Percentiles rank a stretch among this genome's conserved stretches.
phyloP scores from a whole-genome alignment of 805 yeast species.

The Suhomyces canberraensis region DNA sequence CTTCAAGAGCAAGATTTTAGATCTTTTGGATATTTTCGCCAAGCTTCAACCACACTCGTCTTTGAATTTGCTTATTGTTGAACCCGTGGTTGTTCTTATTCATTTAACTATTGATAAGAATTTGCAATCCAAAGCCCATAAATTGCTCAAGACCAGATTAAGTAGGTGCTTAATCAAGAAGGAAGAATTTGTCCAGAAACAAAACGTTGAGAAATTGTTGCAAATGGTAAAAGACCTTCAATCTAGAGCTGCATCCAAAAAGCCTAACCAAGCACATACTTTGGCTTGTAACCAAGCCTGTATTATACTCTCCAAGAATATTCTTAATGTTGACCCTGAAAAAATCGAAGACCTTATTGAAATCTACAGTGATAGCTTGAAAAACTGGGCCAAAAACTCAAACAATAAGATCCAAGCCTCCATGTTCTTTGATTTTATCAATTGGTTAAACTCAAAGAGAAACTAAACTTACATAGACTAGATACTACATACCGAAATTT shows the following conservation, averaged over 20 bases:
- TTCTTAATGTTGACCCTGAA: slow-evolving; percentile 34
- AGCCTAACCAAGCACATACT: slow-evolving; percentile 47
- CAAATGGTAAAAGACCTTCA: slow-evolving; percentile 43
- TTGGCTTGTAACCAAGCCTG: slow-evolving; percentile 65
- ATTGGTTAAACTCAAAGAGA: slow-evolving; percentile 67
- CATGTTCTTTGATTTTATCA: slow-evolving; percentile 72
- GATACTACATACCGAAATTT: background rate
- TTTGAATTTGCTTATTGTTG: slow-evolving; percentile 42
- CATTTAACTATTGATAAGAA: slow-evolving; percentile 64
- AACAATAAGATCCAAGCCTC: slow-evolving; percentile 49
- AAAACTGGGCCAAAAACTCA: slow-evolving; percentile 54
- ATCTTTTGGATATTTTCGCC: slow-evolving; percentile 64
- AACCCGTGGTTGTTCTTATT: slow-evolving; percentile 60
- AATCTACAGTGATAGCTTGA: slow-evolving; percentile 53
- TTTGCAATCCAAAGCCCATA: slow-evolving; percentile 73
- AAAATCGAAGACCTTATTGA: slow-evolving; percentile 47
- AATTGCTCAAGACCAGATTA: slow-evolving; percentile 58
- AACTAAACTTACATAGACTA: background rate
- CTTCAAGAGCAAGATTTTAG: slow-evolving; percentile 76
- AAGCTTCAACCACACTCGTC: slow-evolving; percentile 42
- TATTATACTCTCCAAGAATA: slow-evolving; percentile 59
- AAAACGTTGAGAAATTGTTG: slow-evolving; percentile 12
- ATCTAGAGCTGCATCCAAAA: slow-evolving; percentile 31
- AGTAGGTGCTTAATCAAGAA: slow-evolving; percentile 44
- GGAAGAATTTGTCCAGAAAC: slow-evolving; percentile 14